phyloP scores from a whole-genome alignment of 1,284 basidiomycete species.

The Ceratobasidium theobromae region DNA sequence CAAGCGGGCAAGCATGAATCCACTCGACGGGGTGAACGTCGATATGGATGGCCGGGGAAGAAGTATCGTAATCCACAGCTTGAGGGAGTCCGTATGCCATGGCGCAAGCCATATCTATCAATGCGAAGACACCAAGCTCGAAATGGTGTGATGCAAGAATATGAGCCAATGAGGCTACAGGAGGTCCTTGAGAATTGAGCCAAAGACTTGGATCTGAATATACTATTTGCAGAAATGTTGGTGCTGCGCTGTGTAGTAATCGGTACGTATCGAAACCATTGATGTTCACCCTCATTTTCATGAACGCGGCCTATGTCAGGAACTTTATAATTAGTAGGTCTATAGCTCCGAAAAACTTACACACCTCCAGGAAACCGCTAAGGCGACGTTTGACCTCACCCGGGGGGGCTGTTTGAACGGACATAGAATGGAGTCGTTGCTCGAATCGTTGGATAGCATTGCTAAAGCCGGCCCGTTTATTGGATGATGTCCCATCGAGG shows the following conservation, averaged over 20 bases:
- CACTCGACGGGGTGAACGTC: slow-evolving; percentile 6
- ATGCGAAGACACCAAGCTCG: not conserved
- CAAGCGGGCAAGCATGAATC: slow-evolving; percentile 12
- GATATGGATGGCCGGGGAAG: not conserved
- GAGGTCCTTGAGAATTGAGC: not conserved
- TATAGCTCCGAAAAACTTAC: not conserved
- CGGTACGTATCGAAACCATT: not conserved
- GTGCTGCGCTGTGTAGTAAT: not conserved
- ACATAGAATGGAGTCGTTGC: not conserved
- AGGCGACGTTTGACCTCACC: not conserved
- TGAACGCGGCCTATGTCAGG: not conserved
- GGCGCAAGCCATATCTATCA: not conserved
- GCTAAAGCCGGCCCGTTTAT: not conserved
- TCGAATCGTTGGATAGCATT: not conserved
- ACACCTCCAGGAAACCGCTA: slow-evolving; percentile 3
- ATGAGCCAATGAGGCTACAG: not conserved
- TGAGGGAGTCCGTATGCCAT: slow-evolving; percentile 12
- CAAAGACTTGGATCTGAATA: slow-evolving; percentile 3
- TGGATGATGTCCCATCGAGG: not conserved
- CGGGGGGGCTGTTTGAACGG: not conserved
- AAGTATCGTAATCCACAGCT: slow-evolving; percentile 9
- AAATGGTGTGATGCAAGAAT: not conserved
- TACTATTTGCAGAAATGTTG: slow-evolving; percentile 1
- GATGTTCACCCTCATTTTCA: not conserved
- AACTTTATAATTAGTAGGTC: not conserved